Conservation (phyloP, 257 asterid genomes). For the Anisodus acutangulus region DNA sequence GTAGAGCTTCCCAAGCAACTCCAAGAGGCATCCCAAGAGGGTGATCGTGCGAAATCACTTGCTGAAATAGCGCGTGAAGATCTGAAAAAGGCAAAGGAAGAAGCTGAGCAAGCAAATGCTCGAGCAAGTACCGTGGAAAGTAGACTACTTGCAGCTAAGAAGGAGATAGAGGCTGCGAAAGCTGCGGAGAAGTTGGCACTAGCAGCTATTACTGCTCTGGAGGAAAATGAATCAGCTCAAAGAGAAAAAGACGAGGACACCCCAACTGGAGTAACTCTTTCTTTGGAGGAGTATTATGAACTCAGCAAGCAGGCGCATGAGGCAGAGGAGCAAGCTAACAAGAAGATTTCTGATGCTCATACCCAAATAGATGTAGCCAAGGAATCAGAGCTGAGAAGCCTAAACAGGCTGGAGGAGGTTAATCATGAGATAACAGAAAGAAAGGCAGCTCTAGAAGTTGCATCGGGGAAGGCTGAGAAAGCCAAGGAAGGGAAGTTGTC, state of each 20-base stretch:
- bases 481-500: conserved; percentile 81
- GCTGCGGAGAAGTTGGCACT: conserved; percentile 86
- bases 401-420: conserved; percentile 79
- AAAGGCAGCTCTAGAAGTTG: conserved; percentile 59
- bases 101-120: conserved; percentile 76
- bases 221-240: conserved; percentile 74
- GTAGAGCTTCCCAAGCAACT: conserved; percentile 71
- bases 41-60: conserved; percentile 62
- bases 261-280: conserved; percentile 60
- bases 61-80: conserved; percentile 61
- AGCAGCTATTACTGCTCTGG: conserved; percentile 77
- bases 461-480: conserved; percentile 69
- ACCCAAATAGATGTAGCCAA: conserved; percentile 78
- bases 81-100: conserved; percentile 69
- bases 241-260: conserved; percentile 49
- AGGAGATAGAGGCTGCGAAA: conserved; percentile 94
- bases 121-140: conserved; percentile 67
- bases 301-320: conserved; percentile 87
- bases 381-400: conserved; percentile 70
- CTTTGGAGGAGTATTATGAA: conserved; percentile 82
- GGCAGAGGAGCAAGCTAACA: conserved; percentile 82
- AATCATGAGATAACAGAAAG: conserved; percentile 53
- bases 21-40: conserved; percentile 71
- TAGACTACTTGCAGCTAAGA: conserved; percentile 67
- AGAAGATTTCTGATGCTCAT: conserved; percentile 65